Evolutionary conservation across 306 rosid species (phyloP).

Genomic region (Inga oerstediana): DNA sequence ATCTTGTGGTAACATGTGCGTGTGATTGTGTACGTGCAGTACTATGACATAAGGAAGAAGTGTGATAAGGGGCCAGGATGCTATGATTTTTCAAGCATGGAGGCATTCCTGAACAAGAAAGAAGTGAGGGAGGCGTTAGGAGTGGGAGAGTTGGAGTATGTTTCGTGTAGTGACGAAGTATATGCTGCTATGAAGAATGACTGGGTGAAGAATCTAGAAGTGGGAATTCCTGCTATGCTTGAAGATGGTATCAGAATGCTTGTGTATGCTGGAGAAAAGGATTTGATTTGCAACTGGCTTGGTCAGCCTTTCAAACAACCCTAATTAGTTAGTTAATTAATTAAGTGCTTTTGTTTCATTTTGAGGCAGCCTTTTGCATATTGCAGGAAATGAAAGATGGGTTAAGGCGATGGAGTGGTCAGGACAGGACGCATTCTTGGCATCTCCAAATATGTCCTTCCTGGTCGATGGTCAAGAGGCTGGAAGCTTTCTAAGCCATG

Average conservation of each 20-base stretch:
- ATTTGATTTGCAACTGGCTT: constrained; percentile 97
- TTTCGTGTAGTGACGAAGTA: constrained; percentile 52
- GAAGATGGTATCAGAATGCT: constrained; percentile 89
- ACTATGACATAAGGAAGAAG: constrained; percentile 85
- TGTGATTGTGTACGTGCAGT: constrained; percentile 45
- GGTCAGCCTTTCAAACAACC: constrained; percentile 35
- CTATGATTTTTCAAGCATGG: constrained; percentile 83
- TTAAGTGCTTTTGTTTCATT: neutral
- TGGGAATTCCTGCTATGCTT: constrained; percentile 82
- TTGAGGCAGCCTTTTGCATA: too few relatives aligned
- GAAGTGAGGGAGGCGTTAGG: constrained; percentile 72
- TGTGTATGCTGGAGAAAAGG: constrained; percentile 92
- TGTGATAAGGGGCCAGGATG: constrained; percentile 60
- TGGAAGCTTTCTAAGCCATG: constrained; percentile 71
- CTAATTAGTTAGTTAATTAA: neutral
- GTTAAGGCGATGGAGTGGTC: constrained; percentile 91
- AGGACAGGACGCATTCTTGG: constrained; percentile 64
- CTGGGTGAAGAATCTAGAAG: constrained; percentile 97
- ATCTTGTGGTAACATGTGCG: too few relatives aligned
- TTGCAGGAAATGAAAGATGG: constrained; percentile 90
- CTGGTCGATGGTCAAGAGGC: constrained; percentile 72
- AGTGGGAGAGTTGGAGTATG: constrained; percentile 75
- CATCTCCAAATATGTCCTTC: constrained; percentile 53
- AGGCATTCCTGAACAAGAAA: constrained; percentile 66
- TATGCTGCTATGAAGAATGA: constrained; percentile 33